phyloP scores from a whole-genome alignment of 78 protist species.

The Planoprotostelium fungivorum region DNA sequence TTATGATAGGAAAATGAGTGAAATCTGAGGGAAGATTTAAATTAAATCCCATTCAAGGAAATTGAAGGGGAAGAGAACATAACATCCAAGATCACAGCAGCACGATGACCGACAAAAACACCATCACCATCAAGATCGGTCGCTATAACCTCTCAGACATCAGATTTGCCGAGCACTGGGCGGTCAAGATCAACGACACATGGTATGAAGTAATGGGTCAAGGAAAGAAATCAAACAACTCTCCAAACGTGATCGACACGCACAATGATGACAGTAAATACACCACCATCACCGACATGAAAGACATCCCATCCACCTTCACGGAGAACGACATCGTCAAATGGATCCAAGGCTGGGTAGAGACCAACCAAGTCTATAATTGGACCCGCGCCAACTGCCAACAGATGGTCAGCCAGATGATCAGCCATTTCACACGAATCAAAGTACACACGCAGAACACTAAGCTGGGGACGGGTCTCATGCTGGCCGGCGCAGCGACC shows the following conservation, averaged over 20 bases:
- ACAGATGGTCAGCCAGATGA: neutral
- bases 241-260: neutral
- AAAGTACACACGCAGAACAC: neutral
- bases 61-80: too few species aligned
- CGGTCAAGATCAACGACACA: neutral
- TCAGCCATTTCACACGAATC: neutral
- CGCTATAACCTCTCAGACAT: neutral
- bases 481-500: neutral
- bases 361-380: neutral
- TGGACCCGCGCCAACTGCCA: neutral
- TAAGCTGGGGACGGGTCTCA: neutral
- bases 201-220: neutral
- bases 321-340: neutral
- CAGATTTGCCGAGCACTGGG: neutral
- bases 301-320: neutral
- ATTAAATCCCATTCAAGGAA: too few species aligned
- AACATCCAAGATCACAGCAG: too few species aligned
- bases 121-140: neutral
- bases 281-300: neutral
- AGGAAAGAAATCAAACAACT: neutral
- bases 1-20: too few species aligned
- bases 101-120: neutral
- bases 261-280: neutral
- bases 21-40: too few species aligned
- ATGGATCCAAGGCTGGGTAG: neutral